phyloP scores from a whole-genome alignment of 2,329 filamentous ascomycete species.

The Myotisia sp. region DNA sequence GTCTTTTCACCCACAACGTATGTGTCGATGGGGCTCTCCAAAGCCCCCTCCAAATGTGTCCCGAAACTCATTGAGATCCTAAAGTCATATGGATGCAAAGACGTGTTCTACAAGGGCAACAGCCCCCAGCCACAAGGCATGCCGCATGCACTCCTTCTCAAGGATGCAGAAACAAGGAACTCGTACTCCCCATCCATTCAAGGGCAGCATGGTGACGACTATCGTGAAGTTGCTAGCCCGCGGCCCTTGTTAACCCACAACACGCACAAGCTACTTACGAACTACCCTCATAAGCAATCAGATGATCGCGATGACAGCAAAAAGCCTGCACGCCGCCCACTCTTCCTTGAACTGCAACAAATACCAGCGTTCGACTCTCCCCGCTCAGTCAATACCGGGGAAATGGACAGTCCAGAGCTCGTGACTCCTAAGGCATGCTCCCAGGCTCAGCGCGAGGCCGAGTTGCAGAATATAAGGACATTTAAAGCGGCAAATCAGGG shows the following conservation, averaged over 20 bases:
- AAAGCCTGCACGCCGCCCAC: conserved; percentile 7
- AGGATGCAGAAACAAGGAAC: conserved; percentile 11
- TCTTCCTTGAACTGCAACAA: conserved; percentile 7
- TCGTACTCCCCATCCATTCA: conserved; percentile 7
- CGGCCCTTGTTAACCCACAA: conserved; percentile 7
- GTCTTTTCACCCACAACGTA: conserved; percentile 55
- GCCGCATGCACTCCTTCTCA: conserved; percentile 8
- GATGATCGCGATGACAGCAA: conserved; percentile 9
- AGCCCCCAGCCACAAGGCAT: conserved; percentile 13
- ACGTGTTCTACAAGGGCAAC: conserved; percentile 11
- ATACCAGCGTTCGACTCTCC: no score
- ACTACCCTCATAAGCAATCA: conserved; percentile 11
- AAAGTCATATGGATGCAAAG: conserved; percentile 11
- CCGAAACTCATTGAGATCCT: conserved; percentile 10
- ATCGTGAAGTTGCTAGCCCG: conserved; percentile 10
- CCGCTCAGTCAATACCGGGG: no score
- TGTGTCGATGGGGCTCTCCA: conserved; percentile 21
- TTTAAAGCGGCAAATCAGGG: no score
- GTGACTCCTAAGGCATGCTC: no score
- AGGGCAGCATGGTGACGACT: conserved; percentile 12
- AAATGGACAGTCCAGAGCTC: no score
- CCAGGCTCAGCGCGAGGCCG: no score
- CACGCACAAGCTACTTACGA: conserved; percentile 10
- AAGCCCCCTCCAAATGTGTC: conserved; percentile 7
- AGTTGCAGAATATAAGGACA: no score